A percentile compares a stretch with the other conserved stretches of the same genome.
Conservation (phyloP, 352 stramenopile species). For the Globisporangium cylindrosporum region DNA sequence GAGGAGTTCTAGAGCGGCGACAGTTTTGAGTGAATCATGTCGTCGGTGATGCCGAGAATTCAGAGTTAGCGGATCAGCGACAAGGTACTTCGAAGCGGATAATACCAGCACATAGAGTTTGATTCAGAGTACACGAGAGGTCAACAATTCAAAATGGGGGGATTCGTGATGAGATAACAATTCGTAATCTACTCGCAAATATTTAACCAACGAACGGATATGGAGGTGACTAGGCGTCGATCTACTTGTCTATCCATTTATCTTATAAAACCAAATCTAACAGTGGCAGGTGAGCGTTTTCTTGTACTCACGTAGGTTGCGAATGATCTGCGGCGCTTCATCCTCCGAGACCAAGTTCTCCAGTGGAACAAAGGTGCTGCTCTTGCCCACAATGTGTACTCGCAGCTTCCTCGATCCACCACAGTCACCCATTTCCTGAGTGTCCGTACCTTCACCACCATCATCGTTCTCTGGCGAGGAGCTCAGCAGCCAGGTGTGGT, state of each 20-base stretch:
- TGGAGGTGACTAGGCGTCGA: not conserved
- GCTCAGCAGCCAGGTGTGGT: slow-evolving; percentile 49
- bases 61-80: not conserved
- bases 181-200: not conserved
- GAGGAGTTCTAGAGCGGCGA: slow-evolving; percentile 50
- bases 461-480: not conserved
- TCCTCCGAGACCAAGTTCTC: slow-evolving; percentile 52
- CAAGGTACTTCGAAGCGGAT: too few relatives aligned
- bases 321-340: slow-evolving; percentile 52
- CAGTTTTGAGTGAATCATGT: slow-evolving; percentile 23
- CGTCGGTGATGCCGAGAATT: too few relatives aligned
- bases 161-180: not conserved
- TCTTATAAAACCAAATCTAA: slow-evolving; percentile 6
- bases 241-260: not conserved
- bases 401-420: slow-evolving; percentile 47
- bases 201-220: not conserved
- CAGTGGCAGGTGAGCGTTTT: slow-evolving; percentile 53
- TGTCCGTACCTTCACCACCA: not conserved
- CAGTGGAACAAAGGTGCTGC: slow-evolving; percentile 54
- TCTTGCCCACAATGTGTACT: slow-evolving; percentile 72
- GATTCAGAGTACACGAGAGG: not conserved
- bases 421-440: not conserved
- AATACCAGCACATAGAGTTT: not conserved
- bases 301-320: slow-evolving; percentile 62
- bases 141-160: not conserved